These are phyloP conservation scores for Fusarium pseudograminearum DNA, from an alignment of 2,329 filamentous ascomycete genomes.

Conservation along the genomic window DNA sequence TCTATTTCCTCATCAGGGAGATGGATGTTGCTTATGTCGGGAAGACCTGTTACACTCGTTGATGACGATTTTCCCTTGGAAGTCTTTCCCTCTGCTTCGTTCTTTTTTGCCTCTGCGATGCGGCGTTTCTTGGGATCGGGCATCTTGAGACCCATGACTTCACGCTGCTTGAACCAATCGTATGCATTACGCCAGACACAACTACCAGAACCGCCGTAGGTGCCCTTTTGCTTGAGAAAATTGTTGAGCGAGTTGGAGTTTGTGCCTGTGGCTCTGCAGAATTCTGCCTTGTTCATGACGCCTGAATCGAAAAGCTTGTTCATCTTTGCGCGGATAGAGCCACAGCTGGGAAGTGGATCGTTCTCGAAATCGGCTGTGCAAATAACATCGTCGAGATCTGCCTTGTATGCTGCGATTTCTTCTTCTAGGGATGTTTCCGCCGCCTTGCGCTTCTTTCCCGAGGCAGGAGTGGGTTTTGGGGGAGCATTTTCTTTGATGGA, in stretches of 20 bases:
- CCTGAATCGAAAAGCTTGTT: conserved; percentile 18
- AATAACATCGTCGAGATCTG: not conserved
- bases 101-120: not conserved
- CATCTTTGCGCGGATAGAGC: conserved; percentile 1
- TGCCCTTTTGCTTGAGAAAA: conserved; percentile 5
- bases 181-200: conserved; percentile 12
- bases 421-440: conserved; percentile 4
- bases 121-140: conserved; percentile 9
- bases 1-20: conserved; percentile 10
- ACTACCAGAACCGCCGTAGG: not conserved
- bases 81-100: not conserved
- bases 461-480: not conserved
- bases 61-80: not conserved
- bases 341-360: not conserved
- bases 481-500: not conserved
- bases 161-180: conserved; percentile 13
- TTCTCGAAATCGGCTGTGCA: not conserved
- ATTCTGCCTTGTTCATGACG: not conserved
- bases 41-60: not conserved
- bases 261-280: not conserved
- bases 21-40: not conserved
- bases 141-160: conserved; percentile 12
- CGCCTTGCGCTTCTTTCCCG: conserved; percentile 12
- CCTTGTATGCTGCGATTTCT: conserved; percentile 11
- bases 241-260: conserved; percentile 17